Evolutionary conservation across 176 grass and related monocot genomes (phyloP), one percentile per base, ranked within the genome.

Genomic region (Rhynchospora pubera): DNA sequence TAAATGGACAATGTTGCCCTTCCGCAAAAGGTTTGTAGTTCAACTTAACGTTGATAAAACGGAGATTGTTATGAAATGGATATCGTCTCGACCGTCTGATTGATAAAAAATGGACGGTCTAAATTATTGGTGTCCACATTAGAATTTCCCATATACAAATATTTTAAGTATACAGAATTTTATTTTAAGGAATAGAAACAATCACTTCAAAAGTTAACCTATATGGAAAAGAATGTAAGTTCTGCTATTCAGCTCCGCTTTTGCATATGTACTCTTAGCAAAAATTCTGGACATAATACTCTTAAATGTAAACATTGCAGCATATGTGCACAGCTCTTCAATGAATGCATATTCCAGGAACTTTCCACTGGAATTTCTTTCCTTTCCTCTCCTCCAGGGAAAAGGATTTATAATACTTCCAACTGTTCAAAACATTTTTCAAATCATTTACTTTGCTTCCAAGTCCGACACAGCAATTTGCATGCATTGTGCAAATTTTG

Each of bases 401-500:
- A 39, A 39, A 43, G 18, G 76, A 79, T 80, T 21, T 87, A 15
- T 90, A 94, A 2, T 86, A 88, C 67, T 44, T 85, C 88, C 93
- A 97, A 13, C 79, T 83, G 1, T 65, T 62, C 42, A 83, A 69
- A 2, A 83, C 2, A 55, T 66, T 46, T n/a, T 0, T 69, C n/a
- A 97, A 84, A 28, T 93, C 90, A 28, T 26, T 63, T 64, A 92
- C 45, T 85, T 97, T 97, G 19, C 24, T 82, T 0, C n/a, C 74
- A 0, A 92, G 22, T 13, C 91, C 87, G 3, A 89, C 44, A 18
- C 88, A 90, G 56, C 93, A 97, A 46, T 88, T 85, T 23, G 84
- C 88, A 19, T 97, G 93, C 77, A 97, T 62, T 5, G 90, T 97
- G 63, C 68, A 90, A 21, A 87, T 28, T 60, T 18, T 77, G 28